Base-by-base conservation (phyloP, 2,329 filamentous ascomycete genomes). In the Fusarium buxicola region DNA sequence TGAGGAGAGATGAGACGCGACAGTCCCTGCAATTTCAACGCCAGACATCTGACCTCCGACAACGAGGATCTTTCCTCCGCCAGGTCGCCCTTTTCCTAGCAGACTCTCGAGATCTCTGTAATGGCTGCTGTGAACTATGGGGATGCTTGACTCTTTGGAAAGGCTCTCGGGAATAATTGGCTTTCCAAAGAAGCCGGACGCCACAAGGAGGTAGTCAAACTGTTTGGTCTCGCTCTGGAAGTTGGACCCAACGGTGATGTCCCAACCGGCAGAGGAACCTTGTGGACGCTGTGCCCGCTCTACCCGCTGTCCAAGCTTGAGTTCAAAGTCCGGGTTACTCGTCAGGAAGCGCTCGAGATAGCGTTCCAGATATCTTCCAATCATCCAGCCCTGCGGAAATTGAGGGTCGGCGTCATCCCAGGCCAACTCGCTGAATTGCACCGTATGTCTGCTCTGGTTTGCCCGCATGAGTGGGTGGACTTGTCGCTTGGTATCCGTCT, bases 21-120 rank as follows among this genome's bases (percentile, higher is more conserved):
- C 85, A 2, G 88, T 87, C 9, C 86, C 88, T 0, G 91, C 89
- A 44, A 89, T 89, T 77, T 96, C 92, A 6, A 91, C 85, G 1
- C 91, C 92, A 3, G 91, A 94, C 84, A 95, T 93, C 68, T 93
- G 91, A 1, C 91, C 92, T 1, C 92, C 92, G 1, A 93, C 85
- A 1, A 96, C 81, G 1, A 92, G 80, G 13, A 95, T 86, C 69
- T 88, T 91, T 15, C 85, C 84, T 2, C 80, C 80, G 1, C 70
- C 68, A 5, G 61, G 52, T 3, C 77, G 72, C 0, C 75, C 67
- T 10, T 75, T 71, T 0, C 75, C 76, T 2, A 89, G 67, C 3
- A 89, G 73, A 8, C 72, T 73, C 25, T 81, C 68, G 2, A 90
- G 74, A 50, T 84, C 80, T 4, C 89, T 81, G 48, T 92, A 88